These are phyloP conservation scores for Cucurbita ficifolia DNA, from an alignment of 306 rosid species.

Conservation along the genomic window DNA sequence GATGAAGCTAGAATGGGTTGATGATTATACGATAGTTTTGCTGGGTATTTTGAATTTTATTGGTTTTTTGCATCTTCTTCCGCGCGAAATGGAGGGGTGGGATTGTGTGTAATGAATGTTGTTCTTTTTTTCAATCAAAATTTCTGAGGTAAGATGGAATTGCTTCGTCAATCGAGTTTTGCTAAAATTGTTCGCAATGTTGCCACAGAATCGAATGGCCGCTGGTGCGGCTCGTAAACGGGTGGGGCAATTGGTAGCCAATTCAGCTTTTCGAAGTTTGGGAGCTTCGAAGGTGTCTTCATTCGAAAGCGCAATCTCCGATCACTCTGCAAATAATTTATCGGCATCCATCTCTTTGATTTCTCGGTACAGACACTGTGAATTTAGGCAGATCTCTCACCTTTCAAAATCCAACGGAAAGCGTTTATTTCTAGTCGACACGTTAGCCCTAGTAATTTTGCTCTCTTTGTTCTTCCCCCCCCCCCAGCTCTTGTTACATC, in stretches of 20 bases:
- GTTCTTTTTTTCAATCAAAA: background rate
- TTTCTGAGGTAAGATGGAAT: background rate
- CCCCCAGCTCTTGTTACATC: background rate
- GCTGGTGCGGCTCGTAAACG: conserved; percentile 50
- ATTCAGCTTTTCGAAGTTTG: conserved; percentile 24
- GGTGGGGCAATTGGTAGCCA: conserved; percentile 20
- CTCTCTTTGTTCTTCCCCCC: background rate
- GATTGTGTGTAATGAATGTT: background rate
- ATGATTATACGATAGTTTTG: background rate
- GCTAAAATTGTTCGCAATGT: background rate
- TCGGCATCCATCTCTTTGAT: conserved; percentile 16
- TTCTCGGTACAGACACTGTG: conserved; percentile 19
- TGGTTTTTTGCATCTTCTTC: background rate
- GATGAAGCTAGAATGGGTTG: background rate
- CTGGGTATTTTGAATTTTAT: background rate
- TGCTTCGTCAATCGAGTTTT: background rate
- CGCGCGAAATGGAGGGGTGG: background rate
- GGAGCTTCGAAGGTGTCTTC: conserved; percentile 24
- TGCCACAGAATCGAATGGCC: conserved; percentile 43
- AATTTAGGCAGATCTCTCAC: conserved; percentile 30
- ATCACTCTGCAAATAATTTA: conserved; percentile 9
- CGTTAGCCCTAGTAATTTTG: conserved; percentile 63
- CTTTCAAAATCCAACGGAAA: conserved; percentile 54
- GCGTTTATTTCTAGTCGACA: conserved; percentile 69
- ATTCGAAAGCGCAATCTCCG: conserved; percentile 12